Percentiles rank a stretch among this genome's conserved stretches.
These are phyloP conservation scores for Tetrastigma voinierianum DNA, from an alignment of 164 flowering plant genomes.

Conservation along the genomic window DNA sequence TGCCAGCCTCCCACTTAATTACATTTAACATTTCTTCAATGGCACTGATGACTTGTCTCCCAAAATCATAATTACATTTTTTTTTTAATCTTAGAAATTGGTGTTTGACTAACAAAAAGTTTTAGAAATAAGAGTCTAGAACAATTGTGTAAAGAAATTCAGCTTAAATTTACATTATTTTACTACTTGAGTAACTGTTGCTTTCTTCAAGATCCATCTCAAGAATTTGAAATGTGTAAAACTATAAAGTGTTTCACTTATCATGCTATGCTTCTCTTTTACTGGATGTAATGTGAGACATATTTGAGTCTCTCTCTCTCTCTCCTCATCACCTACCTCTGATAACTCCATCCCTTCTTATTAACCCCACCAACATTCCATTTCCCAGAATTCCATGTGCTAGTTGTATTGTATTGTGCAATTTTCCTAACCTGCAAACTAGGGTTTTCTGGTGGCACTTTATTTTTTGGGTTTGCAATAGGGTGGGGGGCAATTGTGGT, in stretches of 20 bases:
- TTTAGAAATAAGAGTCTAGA: not conserved
- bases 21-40: constrained; percentile 7
- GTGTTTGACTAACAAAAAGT: constrained; percentile 5
- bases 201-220: constrained; percentile 3
- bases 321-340: constrained; percentile 34
- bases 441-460: not conserved
- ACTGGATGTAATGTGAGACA: constrained; percentile 17
- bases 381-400: constrained; percentile 9
- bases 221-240: not conserved
- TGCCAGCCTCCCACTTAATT: constrained; percentile 6
- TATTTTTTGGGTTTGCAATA: not conserved
- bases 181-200: constrained; percentile 10
- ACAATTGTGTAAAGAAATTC: not conserved
- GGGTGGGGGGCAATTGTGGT: not conserved
- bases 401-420: not conserved
- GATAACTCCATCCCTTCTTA: constrained; percentile 30
- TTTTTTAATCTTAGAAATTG: not conserved
- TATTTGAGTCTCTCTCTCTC: not conserved
- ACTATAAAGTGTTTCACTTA: constrained; percentile 8
- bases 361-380: constrained; percentile 18
- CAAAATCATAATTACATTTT: too few species aligned
- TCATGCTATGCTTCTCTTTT: constrained; percentile 21
- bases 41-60: constrained; percentile 13
- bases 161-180: not conserved
- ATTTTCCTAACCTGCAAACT: not conserved